Base-by-base conservation (phyloP, 495 filamentous ascomycete genomes). In the Glutinoglossum americanum region DNA sequence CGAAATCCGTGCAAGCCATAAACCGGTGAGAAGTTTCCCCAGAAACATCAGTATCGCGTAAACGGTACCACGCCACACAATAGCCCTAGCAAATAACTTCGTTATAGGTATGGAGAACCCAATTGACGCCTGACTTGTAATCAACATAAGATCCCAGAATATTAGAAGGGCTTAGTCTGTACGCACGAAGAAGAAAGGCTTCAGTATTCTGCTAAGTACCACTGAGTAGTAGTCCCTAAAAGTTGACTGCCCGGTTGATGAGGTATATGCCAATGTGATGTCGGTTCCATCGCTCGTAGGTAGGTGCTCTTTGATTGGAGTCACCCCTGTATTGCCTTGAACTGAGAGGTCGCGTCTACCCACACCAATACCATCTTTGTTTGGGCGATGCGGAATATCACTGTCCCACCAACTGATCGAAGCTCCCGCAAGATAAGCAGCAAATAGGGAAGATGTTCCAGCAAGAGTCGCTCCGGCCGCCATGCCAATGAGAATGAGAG, bases 31-130 rank as follows among this genome's bases (percentile, higher is more conserved):
- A 26, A 78, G 56, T 67, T 90, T 92, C 0, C 72, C 79, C 25
- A 83, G 35, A 11, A 69, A 61, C 86, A 90, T 92, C 4, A 90
- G 68, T 0, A 82, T 57, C 2, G 81, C 67, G 62, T 87, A 92
- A 19, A 87, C 72, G 0, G 87, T 60, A 0, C 85, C 86, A 9
- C 79, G 75, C 87, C 82, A 92, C 23, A 87, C 63, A 0, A 85
- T 71, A 53, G 64, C 63, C 5, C 76, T 76, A 1, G 63, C 62
- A 64, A 88, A 90, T 72, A 92, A 79, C 13, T 79, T 65, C 0
- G 77, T 74, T 37, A 90, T 81, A 0, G 86, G 84, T 21, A 93
- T 83, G 0, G 84, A 79, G 62, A 90, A 89, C 0, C 86, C 84
- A 41, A 89, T 83, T 0, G 82, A 86, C 21, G 84, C 80, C 75